A percentile compares a stretch with the other conserved stretches of the same genome.
Evolutionary conservation across 129 eudicot species (phyloP).

Genomic region (Ambrosia artemisiifolia): DNA sequence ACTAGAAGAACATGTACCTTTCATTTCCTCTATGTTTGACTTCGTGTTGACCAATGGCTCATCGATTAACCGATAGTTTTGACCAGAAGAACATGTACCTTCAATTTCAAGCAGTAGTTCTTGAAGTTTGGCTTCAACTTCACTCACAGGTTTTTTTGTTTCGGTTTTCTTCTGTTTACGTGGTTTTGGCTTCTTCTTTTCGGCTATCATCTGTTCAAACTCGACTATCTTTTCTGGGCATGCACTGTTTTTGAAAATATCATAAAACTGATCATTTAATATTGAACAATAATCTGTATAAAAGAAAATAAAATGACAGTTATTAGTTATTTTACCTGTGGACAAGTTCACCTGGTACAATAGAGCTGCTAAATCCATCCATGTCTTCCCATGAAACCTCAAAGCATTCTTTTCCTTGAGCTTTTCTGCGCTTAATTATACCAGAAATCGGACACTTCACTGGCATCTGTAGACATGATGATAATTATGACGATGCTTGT

Average conservation of each 20-base stretch:
- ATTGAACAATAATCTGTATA: neutral
- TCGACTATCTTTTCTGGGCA: slow-evolving; percentile 81
- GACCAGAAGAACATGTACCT: slow-evolving; percentile 25
- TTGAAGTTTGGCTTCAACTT: slow-evolving; percentile 53
- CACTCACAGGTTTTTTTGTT: slow-evolving; percentile 25
- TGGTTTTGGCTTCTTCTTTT: slow-evolving; percentile 52
- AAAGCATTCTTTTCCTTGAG: slow-evolving; percentile 74
- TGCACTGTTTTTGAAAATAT: slow-evolving; percentile 46
- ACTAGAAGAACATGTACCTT: neutral
- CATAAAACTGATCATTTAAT: neutral
- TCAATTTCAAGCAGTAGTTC: slow-evolving; percentile 59
- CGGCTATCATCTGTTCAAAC: slow-evolving; percentile 60
- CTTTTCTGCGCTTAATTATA: slow-evolving; percentile 68
- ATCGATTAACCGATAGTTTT: slow-evolving; percentile 6
- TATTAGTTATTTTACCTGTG: slow-evolving; percentile 60
- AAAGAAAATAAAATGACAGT: neutral
- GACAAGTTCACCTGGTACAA: slow-evolving; percentile 87
- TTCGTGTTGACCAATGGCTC: slow-evolving; percentile 2
- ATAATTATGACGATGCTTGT: neutral
- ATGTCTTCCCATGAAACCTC: slow-evolving; percentile 85
- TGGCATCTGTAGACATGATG: slow-evolving; percentile 56
- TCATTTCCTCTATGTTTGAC: slow-evolving; percentile 7
- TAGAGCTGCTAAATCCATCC: slow-evolving; percentile 64
- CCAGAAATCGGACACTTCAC: slow-evolving; percentile 77
- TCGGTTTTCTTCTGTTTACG: slow-evolving; percentile 53